Evolutionary conservation across 768 basidiomycete genomes (phyloP), one percentile per base, ranked within the genome.

Genomic region (Mycena floridula): DNA sequence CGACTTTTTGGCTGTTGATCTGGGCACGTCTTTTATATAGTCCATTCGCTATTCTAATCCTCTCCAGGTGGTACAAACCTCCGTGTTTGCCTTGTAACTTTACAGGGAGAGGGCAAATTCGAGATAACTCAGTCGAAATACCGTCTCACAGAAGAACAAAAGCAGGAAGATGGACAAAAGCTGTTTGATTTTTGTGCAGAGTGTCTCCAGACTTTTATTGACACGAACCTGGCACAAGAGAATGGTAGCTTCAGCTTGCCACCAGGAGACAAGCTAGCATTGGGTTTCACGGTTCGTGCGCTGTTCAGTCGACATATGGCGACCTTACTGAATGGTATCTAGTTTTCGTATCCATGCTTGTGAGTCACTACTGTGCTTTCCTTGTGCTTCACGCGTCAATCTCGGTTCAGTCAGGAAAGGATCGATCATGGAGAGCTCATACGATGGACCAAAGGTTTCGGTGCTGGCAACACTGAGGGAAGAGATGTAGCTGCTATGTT

Each of bases 371-470:
- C 3, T 12, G n/a, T n/a, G 35, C 11, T 4, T 15, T 3, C 12
- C 7, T 44, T 9, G 39, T 32, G 30, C 12, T 42, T 27, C 24
- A 38, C 26, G 37, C 11, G 18, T 16, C 39, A 2, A 51, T 9
- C 9, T 9, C 28, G 11, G n/a, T 39, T 22, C 61, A 94, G 89
- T n/a, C 96, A 98, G 74, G 77, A 84, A 28, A 76, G 79, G 43
- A 98, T 99, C 51, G 92, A 98, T 62, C 91, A 97, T 50, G 95
- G 92, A 20, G 77, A 79, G 48, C 82, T 98, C 27, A 92, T 97
- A 56, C 85, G 95, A 15, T 99, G 96, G 96, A 99, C 96, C n/a
- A 99, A 99, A 65, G 96, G 96, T 51, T 98, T 98, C 55, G 92
- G 92, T 25, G 88, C 88, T 0, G 61, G 77, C 4, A 91, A 94